Evolutionary conservation across 73 alveolate species (phyloP).

Genomic region (Blepharisma japonicum): DNA sequence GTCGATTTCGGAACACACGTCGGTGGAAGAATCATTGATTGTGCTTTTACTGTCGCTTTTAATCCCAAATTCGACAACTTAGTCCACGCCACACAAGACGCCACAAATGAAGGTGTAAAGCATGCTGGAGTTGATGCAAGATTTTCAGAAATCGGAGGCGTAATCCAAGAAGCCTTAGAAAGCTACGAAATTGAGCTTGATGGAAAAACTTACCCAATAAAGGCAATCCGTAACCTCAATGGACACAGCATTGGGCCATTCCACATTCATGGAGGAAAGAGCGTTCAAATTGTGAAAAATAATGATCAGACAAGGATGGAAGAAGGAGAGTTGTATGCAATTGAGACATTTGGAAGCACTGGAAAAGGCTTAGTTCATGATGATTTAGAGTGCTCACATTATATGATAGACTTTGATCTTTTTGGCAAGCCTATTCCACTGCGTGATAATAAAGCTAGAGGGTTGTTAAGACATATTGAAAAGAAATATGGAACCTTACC

Average conservation of each 20-base stretch:
- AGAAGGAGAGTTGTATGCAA: constrained; percentile 97
- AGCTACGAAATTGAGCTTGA: constrained; percentile 90
- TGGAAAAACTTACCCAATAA: constrained; percentile 84
- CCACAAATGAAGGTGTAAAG: constrained; percentile 90
- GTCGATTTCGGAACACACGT: constrained; percentile 95
- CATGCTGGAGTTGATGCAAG: constrained; percentile 98
- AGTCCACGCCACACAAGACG: constrained; percentile 92
- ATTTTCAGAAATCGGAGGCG: constrained; percentile 93
- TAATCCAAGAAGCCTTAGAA: constrained; percentile 95
- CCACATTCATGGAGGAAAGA: constrained; percentile 93
- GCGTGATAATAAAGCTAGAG: constrained; percentile 83
- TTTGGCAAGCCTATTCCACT: constrained; percentile 72
- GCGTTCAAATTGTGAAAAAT: constrained; percentile 90
- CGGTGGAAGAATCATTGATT: constrained; percentile 89
- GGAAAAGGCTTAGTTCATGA: constrained; percentile 95
- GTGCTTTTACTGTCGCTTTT: constrained; percentile 96
- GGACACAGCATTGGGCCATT: constrained; percentile 89
- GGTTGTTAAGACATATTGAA: constrained; percentile 73
- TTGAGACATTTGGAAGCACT: constrained; percentile 97
- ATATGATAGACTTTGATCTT: constrained; percentile 85
- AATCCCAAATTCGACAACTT: constrained; percentile 90
- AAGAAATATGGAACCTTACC: constrained; percentile 86
- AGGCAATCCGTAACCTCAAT: constrained; percentile 82
- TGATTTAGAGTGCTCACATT: constrained; percentile 90
- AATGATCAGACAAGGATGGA: constrained; percentile 85